Percentiles rank a stretch among this genome's conserved stretches.
Evolutionary conservation across 1,284 basidiomycete genomes (phyloP).

Genomic region (Malassezia nana): DNA sequence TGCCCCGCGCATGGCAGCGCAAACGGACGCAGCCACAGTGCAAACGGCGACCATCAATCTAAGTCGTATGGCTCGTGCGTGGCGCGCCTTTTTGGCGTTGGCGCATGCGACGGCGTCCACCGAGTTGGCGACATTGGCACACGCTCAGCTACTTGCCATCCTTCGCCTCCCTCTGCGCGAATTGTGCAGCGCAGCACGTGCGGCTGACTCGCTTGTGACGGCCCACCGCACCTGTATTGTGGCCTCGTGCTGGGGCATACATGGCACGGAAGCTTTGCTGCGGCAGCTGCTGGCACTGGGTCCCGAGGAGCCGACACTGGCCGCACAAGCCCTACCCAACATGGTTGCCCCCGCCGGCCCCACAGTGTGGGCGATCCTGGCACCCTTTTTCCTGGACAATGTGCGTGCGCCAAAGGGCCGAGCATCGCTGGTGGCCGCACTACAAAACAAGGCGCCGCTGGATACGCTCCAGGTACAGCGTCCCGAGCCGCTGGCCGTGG

Average conservation of each 20-base stretch:
- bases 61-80: not conserved
- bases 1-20: not conserved
- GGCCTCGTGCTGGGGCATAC: not conserved
- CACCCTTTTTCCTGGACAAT: conserved; percentile 9
- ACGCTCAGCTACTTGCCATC: not conserved
- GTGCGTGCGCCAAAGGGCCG: not conserved
- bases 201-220: not conserved
- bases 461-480: not conserved
- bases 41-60: not conserved
- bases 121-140: not conserved
- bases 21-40: not conserved
- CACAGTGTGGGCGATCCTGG: not conserved
- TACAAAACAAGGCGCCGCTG: not conserved
- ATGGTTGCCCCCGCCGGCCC: not conserved
- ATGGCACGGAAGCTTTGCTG: not conserved
- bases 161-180: not conserved
- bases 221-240: conserved; percentile 5
- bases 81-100: not conserved
- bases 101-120: not conserved
- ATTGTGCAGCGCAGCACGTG: not conserved
- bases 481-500: not conserved
- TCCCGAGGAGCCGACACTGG: not conserved
- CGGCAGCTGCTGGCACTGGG: not conserved
- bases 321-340: not conserved
- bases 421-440: not conserved